These are phyloP conservation scores for Umbelopsis vinacea DNA, from an alignment of 192 early-diverging fungal genomes.

Conservation along the genomic window DNA sequence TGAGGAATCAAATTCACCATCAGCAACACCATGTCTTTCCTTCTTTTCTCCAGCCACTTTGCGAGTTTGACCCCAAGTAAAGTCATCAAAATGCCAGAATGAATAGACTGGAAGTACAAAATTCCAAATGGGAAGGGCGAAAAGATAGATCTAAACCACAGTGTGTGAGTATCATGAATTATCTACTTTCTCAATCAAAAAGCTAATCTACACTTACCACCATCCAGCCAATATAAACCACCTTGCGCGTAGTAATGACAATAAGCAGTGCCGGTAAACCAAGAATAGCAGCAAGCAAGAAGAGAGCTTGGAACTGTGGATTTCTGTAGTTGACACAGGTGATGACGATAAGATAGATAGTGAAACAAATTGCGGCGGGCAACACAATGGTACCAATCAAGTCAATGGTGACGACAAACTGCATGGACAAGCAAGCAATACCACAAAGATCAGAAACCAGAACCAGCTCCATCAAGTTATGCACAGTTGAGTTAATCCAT, in stretches of 20 bases:
- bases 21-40: slow-evolving; percentile 68
- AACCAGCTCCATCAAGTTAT: slow-evolving; percentile 82
- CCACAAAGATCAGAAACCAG: slow-evolving; percentile 84
- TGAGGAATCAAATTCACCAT: slow-evolving; percentile 77
- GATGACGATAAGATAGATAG: slow-evolving; percentile 51
- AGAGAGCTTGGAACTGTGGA: slow-evolving; percentile 50
- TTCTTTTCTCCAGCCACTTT: slow-evolving; percentile 75
- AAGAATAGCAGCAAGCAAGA: slow-evolving; percentile 75
- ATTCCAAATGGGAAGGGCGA: slow-evolving; percentile 92
- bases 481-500: slow-evolving; percentile 92
- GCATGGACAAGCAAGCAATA: slow-evolving; percentile 83
- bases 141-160: slow-evolving; percentile 42
- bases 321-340: slow-evolving; percentile 27
- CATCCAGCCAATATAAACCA: slow-evolving; percentile 90
- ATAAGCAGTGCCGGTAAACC: slow-evolving; percentile 88
- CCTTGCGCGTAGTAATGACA: slow-evolving; percentile 77
- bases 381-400: slow-evolving; percentile 72
- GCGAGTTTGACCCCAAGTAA: slow-evolving; percentile 84
- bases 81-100: slow-evolving; percentile 96
- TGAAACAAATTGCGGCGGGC: slow-evolving; percentile 58
- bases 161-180: not conserved
- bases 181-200: not conserved
- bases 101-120: slow-evolving; percentile 89
- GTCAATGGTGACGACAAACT: slow-evolving; percentile 72
- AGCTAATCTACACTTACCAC: slow-evolving; percentile 31